These are phyloP conservation scores for Hibiscus tridactylites DNA, from an alignment of 345 rosid genomes.

Conservation along the genomic window DNA sequence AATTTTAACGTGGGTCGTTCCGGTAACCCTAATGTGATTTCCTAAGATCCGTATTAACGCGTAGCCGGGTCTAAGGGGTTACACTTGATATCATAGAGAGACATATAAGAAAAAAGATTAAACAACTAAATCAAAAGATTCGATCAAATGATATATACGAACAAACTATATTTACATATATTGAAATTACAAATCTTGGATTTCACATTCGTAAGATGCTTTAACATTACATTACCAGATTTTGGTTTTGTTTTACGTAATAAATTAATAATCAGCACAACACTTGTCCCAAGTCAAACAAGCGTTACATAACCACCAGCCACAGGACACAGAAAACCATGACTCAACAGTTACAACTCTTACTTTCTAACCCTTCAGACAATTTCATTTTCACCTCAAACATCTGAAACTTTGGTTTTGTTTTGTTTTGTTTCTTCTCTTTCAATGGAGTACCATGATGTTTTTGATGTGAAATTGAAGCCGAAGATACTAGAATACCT, in stretches of 20 bases:
- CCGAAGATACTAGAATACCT: neutral
- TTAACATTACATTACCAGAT: too few relatives aligned
- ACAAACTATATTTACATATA: too few relatives aligned
- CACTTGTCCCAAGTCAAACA: neutral
- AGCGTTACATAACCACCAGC: neutral
- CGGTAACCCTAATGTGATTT: too few relatives aligned
- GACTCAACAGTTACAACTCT: neutral
- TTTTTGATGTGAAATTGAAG: slow-evolving; percentile 7
- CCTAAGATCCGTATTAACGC: too few relatives aligned
- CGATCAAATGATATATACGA: too few relatives aligned
- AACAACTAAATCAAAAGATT: too few relatives aligned
- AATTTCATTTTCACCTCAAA: neutral
- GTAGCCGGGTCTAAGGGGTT: too few relatives aligned
- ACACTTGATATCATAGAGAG: too few relatives aligned
- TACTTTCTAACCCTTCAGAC: neutral
- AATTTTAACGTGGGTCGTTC: too few relatives aligned
- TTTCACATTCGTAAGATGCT: too few relatives aligned
- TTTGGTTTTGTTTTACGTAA: neutral
- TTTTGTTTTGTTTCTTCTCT: neutral
- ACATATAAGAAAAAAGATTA: too few relatives aligned
- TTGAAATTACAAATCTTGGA: too few relatives aligned
- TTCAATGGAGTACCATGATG: neutral
- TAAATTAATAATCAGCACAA: neutral
- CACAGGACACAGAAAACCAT: neutral
- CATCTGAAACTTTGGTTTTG: neutral